These are phyloP conservation scores for Fusarium globosum DNA, from an alignment of 2,329 filamentous ascomycete genomes.

Conservation along the genomic window DNA sequence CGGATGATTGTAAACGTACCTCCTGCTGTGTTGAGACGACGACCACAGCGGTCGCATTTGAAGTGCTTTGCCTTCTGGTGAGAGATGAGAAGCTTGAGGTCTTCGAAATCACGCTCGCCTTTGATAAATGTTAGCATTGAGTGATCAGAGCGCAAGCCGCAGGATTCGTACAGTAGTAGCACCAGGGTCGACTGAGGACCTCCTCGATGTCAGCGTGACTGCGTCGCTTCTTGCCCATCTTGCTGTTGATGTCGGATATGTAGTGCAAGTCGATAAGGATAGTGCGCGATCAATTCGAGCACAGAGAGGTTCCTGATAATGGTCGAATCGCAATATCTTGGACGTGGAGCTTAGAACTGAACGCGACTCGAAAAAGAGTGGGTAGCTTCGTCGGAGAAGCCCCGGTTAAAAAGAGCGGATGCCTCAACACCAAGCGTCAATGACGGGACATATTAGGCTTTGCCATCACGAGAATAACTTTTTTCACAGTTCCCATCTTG, in stretches of 20 bases:
- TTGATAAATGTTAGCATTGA: conserved; percentile 40
- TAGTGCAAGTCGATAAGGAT: neutral
- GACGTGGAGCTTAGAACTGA: conserved; percentile 37
- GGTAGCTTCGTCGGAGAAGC: conserved; percentile 44
- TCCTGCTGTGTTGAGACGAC: conserved; percentile 92
- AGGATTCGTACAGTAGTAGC: conserved; percentile 83
- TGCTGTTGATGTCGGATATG: conserved; percentile 10
- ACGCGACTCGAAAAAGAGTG: conserved; percentile 43
- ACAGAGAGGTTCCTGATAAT: conserved; percentile 32
- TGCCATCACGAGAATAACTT: neutral
- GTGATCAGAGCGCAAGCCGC: conserved; percentile 8
- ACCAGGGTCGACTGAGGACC: conserved; percentile 89
- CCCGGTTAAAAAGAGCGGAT: conserved; percentile 34
- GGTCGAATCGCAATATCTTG: conserved; percentile 32
- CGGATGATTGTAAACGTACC: conserved; percentile 63
- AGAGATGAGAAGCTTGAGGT: conserved; percentile 93
- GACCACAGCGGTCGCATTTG: conserved; percentile 91
- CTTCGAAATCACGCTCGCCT: conserved; percentile 96
- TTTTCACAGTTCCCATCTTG: neutral
- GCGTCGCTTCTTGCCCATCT: conserved; percentile 91
- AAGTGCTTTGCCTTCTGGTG: conserved; percentile 99
- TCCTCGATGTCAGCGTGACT: conserved; percentile 88
- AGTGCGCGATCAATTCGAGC: conserved; percentile 23
- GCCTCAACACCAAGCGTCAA: neutral
- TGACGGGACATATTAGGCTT: neutral